A percentile compares a stretch with the other conserved stretches of the same genome.
phyloP scores from a whole-genome alignment of 1,284 basidiomycete species.

The Fomitopsis pinicola region DNA sequence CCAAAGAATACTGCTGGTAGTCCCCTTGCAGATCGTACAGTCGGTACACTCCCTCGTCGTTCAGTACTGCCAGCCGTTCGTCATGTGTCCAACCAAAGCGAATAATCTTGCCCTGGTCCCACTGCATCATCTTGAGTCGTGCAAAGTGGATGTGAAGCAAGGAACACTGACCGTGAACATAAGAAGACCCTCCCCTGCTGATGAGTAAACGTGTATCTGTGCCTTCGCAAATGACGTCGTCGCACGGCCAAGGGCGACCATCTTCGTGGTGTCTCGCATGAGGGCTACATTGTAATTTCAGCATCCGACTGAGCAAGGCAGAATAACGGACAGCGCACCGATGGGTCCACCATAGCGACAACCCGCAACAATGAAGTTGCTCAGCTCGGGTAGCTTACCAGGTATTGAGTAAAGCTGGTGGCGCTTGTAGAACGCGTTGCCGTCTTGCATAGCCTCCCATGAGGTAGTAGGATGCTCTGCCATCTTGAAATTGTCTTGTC shows the following conservation, averaged over 20 bases:
- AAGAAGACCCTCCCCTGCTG: constrained; percentile 64
- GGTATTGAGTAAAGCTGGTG: constrained; percentile 83
- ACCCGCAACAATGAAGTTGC: constrained; percentile 78
- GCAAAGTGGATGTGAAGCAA: constrained; percentile 12
- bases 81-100: constrained; percentile 81
- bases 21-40: constrained; percentile 86
- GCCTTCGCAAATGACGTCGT: constrained; percentile 64
- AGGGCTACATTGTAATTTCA: constrained; percentile 51
- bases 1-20: constrained; percentile 83
- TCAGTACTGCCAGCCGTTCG: constrained; percentile 81
- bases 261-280: constrained; percentile 81
- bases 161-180: constrained; percentile 64
- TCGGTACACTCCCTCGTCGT: constrained; percentile 90
- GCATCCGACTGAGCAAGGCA: constrained; percentile 1
- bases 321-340: constrained; percentile 40
- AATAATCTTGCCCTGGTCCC: constrained; percentile 80
- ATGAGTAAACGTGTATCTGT: constrained; percentile 74
- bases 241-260: constrained; percentile 71
- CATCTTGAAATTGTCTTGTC: constrained; percentile 23
- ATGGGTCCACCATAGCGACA: constrained; percentile 87
- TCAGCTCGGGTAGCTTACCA: constrained; percentile 77
- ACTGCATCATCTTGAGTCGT: constrained; percentile 40
- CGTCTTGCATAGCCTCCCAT: constrained; percentile 81
- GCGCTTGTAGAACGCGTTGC: constrained; percentile 73
- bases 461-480: constrained; percentile 68